phyloP scores from a whole-genome alignment of 2,329 filamentous ascomycete genomes.

The Hymenoscyphus albidus region DNA sequence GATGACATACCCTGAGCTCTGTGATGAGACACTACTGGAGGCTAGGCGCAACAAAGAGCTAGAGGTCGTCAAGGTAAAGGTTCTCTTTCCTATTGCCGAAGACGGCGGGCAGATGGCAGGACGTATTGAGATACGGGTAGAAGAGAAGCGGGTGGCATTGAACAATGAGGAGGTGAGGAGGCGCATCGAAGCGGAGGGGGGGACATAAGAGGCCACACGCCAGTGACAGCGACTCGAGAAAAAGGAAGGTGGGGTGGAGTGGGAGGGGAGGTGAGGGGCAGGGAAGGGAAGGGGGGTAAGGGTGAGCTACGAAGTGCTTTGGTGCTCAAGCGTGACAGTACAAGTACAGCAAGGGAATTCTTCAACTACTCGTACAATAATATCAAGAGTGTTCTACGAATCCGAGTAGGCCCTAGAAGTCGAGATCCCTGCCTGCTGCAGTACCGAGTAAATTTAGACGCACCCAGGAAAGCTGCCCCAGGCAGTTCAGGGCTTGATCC shows the following conservation, averaged over 20 bases:
- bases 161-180: conserved; percentile 25
- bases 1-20: conserved; percentile 1
- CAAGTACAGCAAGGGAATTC: too few species aligned
- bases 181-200: conserved; percentile 30
- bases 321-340: background rate
- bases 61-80: conserved; percentile 23
- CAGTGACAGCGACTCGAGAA: background rate
- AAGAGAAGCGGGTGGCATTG: conserved; percentile 27
- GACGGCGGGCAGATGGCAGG: conserved; percentile 24
- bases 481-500: background rate
- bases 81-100: conserved; percentile 26
- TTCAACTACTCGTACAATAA: background rate
- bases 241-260: conserved; percentile 10
- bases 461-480: too few species aligned
- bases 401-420: background rate
- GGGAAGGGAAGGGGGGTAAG: background rate
- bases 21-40: background rate
- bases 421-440: background rate
- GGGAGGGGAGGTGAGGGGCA: background rate
- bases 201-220: background rate
- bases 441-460: background rate
- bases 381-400: background rate
- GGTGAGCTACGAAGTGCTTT: background rate
- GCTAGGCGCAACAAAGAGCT: conserved; percentile 12
- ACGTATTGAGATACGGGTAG: conserved; percentile 19